These are phyloP conservation scores for Pseudofabraea citricarpa DNA, from an alignment of 2,329 filamentous ascomycete species.

Conservation along the genomic window DNA sequence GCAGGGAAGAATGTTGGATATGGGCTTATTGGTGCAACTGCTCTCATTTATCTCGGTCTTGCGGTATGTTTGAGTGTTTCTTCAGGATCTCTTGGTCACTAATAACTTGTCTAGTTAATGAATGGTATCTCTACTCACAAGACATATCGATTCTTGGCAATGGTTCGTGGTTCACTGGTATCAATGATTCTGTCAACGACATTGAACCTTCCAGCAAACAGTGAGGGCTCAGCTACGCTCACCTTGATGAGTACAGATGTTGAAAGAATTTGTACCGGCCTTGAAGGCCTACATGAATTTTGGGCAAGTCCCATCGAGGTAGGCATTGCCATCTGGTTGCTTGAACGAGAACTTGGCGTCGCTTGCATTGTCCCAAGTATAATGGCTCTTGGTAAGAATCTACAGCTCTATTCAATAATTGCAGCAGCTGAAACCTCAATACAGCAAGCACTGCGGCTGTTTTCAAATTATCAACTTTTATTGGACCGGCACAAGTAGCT, in stretches of 20 bases:
- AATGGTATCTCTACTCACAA: background rate
- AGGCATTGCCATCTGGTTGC: conserved; percentile 29
- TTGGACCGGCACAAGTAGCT: conserved; percentile 2
- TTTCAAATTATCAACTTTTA: background rate
- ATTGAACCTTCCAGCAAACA: conserved; percentile 4
- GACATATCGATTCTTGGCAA: background rate
- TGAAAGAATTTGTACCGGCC: conserved; percentile 25
- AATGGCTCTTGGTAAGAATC: conserved; percentile 2
- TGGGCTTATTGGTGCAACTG: conserved; percentile 6
- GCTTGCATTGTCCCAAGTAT: conserved; percentile 7
- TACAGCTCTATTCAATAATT: too few relatives aligned
- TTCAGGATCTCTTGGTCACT: too few relatives aligned
- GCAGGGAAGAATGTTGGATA: conserved; percentile 4
- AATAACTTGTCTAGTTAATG: background rate
- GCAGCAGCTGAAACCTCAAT: too few relatives aligned
- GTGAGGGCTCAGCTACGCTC: conserved; percentile 32
- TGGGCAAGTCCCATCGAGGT: conserved; percentile 33
- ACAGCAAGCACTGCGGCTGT: background rate
- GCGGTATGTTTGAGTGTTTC: conserved; percentile 3
- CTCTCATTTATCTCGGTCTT: conserved; percentile 7
- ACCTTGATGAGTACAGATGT: conserved; percentile 42
- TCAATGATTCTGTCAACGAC: conserved; percentile 6
- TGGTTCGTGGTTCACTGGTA: conserved; percentile 2
- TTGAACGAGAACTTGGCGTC: conserved; percentile 30
- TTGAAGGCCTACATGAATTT: conserved; percentile 24